Percentiles rank a stretch among this genome's conserved stretches.
Conservation (phyloP, 2,329 filamentous ascomycete species). For the Hypoxylon sp. region DNA sequence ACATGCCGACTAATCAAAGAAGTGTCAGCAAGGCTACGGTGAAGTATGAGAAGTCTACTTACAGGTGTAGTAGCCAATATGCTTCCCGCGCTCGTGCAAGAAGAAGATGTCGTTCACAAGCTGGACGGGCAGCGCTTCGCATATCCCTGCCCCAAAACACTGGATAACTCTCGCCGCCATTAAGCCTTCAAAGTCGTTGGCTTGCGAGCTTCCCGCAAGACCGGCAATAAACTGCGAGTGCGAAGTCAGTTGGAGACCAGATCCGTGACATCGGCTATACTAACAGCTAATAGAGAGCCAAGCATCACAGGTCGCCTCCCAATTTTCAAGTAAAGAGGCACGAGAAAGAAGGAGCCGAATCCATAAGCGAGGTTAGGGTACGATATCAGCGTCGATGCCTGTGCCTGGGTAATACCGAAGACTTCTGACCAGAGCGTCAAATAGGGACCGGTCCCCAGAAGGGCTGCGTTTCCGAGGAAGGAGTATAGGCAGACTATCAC, state of each 20-base stretch:
- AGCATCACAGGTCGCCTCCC: slow-evolving; percentile 60
- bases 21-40: slow-evolving; percentile 11
- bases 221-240: slow-evolving; percentile 54
- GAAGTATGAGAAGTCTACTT: slow-evolving; percentile 3
- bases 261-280: slow-evolving; percentile 18
- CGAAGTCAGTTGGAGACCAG: slow-evolving; percentile 7
- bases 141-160: slow-evolving; percentile 57
- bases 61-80: slow-evolving; percentile 70
- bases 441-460: slow-evolving; percentile 69
- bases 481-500: slow-evolving; percentile 66
- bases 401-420: slow-evolving; percentile 63
- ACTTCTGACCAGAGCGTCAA: slow-evolving; percentile 65
- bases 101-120: slow-evolving; percentile 61
- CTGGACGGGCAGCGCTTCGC: slow-evolving; percentile 60
- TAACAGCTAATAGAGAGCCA: slow-evolving; percentile 53
- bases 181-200: slow-evolving; percentile 52
- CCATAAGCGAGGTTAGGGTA: slow-evolving; percentile 72
- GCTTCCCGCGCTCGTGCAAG: slow-evolving; percentile 61
- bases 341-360: slow-evolving; percentile 66
- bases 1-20: slow-evolving; percentile 59
- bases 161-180: slow-evolving; percentile 57
- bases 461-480: slow-evolving; percentile 68
- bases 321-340: slow-evolving; percentile 66
- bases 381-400: slow-evolving; percentile 67
- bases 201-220: slow-evolving; percentile 54